These are phyloP conservation scores for Larix kaempferi DNA, from an alignment of 75 land plant genomes.

Conservation along the genomic window DNA sequence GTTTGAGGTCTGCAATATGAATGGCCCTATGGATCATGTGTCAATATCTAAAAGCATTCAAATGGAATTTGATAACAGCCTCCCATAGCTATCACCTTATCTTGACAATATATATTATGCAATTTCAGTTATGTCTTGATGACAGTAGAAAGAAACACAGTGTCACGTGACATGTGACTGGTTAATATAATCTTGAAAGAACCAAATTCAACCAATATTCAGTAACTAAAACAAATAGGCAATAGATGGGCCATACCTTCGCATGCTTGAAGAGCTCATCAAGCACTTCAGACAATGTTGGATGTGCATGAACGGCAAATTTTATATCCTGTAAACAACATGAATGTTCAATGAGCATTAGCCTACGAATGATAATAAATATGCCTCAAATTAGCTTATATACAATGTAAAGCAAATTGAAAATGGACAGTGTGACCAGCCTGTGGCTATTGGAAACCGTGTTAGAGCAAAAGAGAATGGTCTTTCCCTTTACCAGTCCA, in stretches of 20 bases:
- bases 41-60: background rate
- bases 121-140: background rate
- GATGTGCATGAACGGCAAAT: conserved; percentile 98
- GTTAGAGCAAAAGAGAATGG: background rate
- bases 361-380: background rate
- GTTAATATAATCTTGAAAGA: background rate
- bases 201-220: background rate
- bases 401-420: background rate
- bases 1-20: background rate
- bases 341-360: background rate
- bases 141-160: background rate
- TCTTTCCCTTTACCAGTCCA: background rate
- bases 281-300: conserved; percentile 96
- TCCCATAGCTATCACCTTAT: background rate
- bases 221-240: background rate
- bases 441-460: background rate
- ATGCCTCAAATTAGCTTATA: conserved; percentile 6
- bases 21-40: background rate
- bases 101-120: background rate
- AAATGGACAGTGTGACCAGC: background rate
- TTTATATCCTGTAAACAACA: conserved; percentile 78
- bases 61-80: background rate
- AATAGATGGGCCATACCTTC: conserved; percentile 57
- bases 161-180: background rate
- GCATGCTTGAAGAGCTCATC: conserved; percentile 98